Conservation (phyloP, 495 filamentous ascomycete species). For the Aspergillus sclerotioniger region DNA sequence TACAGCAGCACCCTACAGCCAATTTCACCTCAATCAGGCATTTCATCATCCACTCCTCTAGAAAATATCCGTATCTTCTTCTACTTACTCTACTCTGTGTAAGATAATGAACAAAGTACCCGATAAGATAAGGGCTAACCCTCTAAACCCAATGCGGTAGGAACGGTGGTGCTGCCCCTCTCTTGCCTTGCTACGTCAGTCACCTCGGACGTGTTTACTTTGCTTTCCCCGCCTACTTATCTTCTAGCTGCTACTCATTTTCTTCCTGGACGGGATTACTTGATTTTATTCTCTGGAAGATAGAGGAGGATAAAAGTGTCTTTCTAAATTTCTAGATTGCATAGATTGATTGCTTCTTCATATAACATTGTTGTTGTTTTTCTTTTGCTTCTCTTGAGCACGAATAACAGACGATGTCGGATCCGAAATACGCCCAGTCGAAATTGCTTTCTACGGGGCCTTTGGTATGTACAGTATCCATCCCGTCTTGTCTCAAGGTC, state of each 20-base stretch:
- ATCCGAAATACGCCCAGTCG: slow-evolving; percentile 11
- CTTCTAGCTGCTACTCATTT: neutral
- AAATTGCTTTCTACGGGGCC: slow-evolving; percentile 19
- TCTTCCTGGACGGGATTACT: neutral
- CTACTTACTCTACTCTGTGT: no score
- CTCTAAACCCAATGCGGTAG: neutral
- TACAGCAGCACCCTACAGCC: no score
- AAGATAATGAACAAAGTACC: neutral
- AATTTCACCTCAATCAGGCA: no score
- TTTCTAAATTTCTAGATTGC: no score
- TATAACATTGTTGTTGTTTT: neutral
- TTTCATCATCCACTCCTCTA: no score
- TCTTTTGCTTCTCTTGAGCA: neutral
- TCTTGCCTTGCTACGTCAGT: neutral
- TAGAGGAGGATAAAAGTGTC: no score
- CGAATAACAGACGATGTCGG: neutral
- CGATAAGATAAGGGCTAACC: slow-evolving; percentile 12
- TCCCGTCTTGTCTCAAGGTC: neutral
- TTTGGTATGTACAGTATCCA: slow-evolving; percentile 16
- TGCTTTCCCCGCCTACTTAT: neutral
- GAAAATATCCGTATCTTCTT: no score
- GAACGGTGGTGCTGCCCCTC: neutral
- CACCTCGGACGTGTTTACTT: neutral
- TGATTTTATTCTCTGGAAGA: no score
- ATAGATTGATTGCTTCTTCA: no score